These are phyloP conservation scores for Dichotomopilus funicola DNA, from an alignment of 2,329 filamentous ascomycete genomes.

Conservation along the genomic window DNA sequence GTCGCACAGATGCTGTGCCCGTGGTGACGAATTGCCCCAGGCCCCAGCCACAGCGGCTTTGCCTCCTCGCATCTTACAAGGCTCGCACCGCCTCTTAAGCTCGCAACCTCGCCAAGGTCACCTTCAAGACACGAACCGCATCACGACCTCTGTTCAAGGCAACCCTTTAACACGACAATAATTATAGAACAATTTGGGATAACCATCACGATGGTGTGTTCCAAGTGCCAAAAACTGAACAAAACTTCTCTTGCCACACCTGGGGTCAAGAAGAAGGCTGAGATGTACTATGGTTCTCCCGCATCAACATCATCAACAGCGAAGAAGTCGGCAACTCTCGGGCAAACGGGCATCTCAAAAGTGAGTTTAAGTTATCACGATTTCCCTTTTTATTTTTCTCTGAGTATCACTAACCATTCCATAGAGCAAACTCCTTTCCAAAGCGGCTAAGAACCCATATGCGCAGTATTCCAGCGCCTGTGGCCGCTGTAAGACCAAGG, in stretches of 20 bases:
- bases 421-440: conserved; percentile 58
- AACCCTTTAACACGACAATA: no score
- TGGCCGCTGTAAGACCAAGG: conserved; percentile 55
- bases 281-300: conserved; percentile 59
- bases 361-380: conserved; percentile 28
- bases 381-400: no score
- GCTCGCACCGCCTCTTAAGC: background rate
- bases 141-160: background rate
- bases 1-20: background rate
- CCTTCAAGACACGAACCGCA: background rate
- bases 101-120: background rate
- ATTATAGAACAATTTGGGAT: no score
- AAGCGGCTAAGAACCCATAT: conserved; percentile 60
- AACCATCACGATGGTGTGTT: conserved; percentile 50
- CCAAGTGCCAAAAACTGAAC: conserved; percentile 56
- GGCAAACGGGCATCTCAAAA: conserved; percentile 54
- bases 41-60: background rate
- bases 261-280: conserved; percentile 59
- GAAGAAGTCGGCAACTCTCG: conserved; percentile 47
- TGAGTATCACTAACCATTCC: background rate
- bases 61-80: conserved; percentile 1
- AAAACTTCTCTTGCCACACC: conserved; percentile 59
- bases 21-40: background rate
- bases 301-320: conserved; percentile 35
- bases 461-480: conserved; percentile 56